Base-by-base conservation (phyloP, 148 eudicot genomes). In the Spergularia marina region DNA sequence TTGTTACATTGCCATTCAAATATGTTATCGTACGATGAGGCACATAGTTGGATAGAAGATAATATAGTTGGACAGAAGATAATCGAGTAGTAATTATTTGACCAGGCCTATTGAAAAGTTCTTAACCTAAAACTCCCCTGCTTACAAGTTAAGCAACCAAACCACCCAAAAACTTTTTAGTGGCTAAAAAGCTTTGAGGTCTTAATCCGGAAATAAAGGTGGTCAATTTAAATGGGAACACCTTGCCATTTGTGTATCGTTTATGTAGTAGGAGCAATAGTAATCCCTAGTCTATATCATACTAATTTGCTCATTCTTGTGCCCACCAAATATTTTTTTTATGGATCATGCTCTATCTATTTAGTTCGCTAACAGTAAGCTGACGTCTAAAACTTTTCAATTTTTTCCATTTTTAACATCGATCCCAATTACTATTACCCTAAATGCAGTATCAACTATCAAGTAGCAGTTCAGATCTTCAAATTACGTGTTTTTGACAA, bases 61-160 rank as follows among this genome's bases (percentile, higher is more conserved):
- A 1, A 16, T n/a, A n/a, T 23, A 23, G 14, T 9, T 47, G 23
- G 9, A n/a, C 18, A n/a, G 18, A 0, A 23, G 34, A 34, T 59
- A 1, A 16, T n/a, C 21, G 12, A n/a, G 16, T 0, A 18, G 30
- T 49, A 12, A 62, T 39, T 23, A 20, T 49, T 25, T 56, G 21
- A 60, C 56, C 34, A 23, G 12, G 0, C 17, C n/a, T 18, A 9
- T 53, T 49, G 53, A 67, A 53, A 69, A 66, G 49, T 65, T 20
- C 53, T 71, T 76, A 49, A 69, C 25, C 66, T 57, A 53, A 61
- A 53, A 75, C 64, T 81, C 70, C 73, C 80, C 76, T 58, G 70
- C 83, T 76, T 81, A 67, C 74, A 81, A 76, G 76, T 76, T 81
- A 81, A 76, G 83, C 80, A 81, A 81, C 80, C 77, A 81, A 77